Conservation (phyloP, 495 filamentous ascomycete species). For the Hyphodiscus hymeniophilus region DNA sequence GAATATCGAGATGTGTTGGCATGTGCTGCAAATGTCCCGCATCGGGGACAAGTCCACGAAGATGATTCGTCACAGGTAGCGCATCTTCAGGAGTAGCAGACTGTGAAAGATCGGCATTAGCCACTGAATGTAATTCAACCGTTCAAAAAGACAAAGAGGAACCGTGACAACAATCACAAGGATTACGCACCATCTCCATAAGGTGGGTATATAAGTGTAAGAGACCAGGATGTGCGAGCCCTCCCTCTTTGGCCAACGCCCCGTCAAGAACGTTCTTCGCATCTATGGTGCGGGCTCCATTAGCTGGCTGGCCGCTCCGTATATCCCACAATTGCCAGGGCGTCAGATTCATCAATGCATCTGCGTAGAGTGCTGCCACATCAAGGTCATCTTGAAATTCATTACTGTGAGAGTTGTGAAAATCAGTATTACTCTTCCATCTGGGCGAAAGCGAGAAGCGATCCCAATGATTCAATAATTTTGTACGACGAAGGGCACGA, state of each 20-base stretch:
- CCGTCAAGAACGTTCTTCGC: slow-evolving; percentile 46
- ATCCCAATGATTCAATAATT: too few species aligned
- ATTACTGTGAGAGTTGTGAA: too few species aligned
- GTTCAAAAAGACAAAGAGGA: too few species aligned
- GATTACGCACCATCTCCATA: slow-evolving; percentile 76
- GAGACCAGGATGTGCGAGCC: slow-evolving; percentile 49
- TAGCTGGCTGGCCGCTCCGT: slow-evolving; percentile 43
- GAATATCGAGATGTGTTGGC: slow-evolving; percentile 60
- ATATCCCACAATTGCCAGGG: slow-evolving; percentile 63
- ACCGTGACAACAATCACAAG: too few species aligned
- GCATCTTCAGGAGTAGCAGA: slow-evolving; percentile 51
- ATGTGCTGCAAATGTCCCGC: slow-evolving; percentile 67
- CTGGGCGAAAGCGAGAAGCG: too few species aligned
- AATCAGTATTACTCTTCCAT: too few species aligned
- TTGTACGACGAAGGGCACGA: too few species aligned
- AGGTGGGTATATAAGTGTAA: slow-evolving; percentile 66
- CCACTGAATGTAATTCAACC: too few species aligned
- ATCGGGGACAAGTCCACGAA: slow-evolving; percentile 56
- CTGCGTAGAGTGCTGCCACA: slow-evolving; percentile 52
- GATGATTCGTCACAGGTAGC: slow-evolving; percentile 44
- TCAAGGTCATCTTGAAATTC: slow-evolving; percentile 50
- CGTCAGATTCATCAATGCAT: slow-evolving; percentile 60
- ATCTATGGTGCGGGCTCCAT: slow-evolving; percentile 47
- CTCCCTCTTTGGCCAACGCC: slow-evolving; percentile 34
- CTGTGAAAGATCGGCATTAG: too few species aligned